Base-by-base conservation (phyloP, 2,329 filamentous ascomycete genomes). In the Talaromyces sp. region DNA sequence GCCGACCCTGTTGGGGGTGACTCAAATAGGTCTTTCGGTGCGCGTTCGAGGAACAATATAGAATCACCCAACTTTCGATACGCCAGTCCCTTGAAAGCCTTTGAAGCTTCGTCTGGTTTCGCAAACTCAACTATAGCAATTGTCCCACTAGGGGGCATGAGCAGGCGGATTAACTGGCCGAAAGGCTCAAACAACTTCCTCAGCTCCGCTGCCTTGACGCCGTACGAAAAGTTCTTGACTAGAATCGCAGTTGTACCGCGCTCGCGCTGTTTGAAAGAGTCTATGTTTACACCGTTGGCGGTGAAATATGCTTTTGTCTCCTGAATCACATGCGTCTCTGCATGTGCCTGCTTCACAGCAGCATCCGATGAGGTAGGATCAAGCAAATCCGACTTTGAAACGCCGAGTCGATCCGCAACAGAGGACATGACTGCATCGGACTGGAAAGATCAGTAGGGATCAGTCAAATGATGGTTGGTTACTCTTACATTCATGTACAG, bases 361-460 rank as follows among this genome's bases (percentile, higher is more conserved):
- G 93, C 92, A 77, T 97, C 92, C 62, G 93, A 88, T 64, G 91
- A 96, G 3, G 93, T 96, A n/a, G 93, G 95, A 77, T 99, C 93
- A 52, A 99, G 83, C 63, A 99, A 79, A 70, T 96, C 92, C 11
- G 92, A 88, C 80, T 99, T 99, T 61, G 90, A 89, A 63, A 99
- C 86, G 54, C 93, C 93, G 63, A 99, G 83, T 60, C 93, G 89
- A 72, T 88, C 86, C 55, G 95, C 92, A 65, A 96, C 86, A 5
- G 93, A 96, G 56, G 91, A 87, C 77, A 97, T 93, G 59, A 99
- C 92, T 58, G 95, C 91, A 80, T 99, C 93, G 44, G 82, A 75
- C 80, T 83, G 62, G 12, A 40, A 56, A 25, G 39, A 63, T 74
- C 68, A 73, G 70, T 21, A 40, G 2, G 33, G 2, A 11, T 50